Base-by-base conservation (phyloP, 495 filamentous ascomycete species). In the Podospora pseudocomata region DNA sequence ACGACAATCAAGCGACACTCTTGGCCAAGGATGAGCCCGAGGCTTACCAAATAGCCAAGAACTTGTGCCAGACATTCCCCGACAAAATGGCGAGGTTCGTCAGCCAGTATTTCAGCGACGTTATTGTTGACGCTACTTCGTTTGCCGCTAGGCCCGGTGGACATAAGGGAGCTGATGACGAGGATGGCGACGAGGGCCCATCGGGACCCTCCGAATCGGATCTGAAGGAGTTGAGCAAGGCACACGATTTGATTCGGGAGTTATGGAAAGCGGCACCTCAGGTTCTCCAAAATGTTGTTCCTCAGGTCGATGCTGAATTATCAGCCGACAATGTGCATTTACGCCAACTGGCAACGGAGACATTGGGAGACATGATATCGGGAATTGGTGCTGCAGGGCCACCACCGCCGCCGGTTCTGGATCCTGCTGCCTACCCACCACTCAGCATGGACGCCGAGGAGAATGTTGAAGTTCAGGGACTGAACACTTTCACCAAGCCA, bases 101-200 rank as follows among this genome's bases (percentile, higher is more conserved):
- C 65, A 93, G 92, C 70, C 93, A 96, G 74, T 99, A 97, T 75
- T 99, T 99, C 79, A 95, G 93, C 77, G 92, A 97, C 67, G 92
- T 98, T 26, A 94, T 99, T 65, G 87, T 97, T 59, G 92, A 97
- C 72, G 89, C 91, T 15, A 92, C 94, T 0, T 84, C 87, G 2
- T 82, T 80, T 54, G 78, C 74, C 18, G 80, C 81, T 1, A 80
- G 81, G 55, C 70, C 77, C 5, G 79, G 90, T 83, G 81, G 80
- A 44, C 79, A 82, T 73, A 77, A 66, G 60, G 83, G 80, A 56
- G 83, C 82, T 56, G 84, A 87, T 7, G 91, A 90, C 64, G 90
- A 91, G 23, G 92, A 94, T 57, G 92, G 95, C 60, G 91, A 92
- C 54, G 84, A 86, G 9, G 81, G 70, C 16, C 77, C 81, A 5